A percentile compares a stretch with the other conserved stretches of the same genome.
Evolutionary conservation across 2,329 filamentous ascomycete genomes (phyloP).

Genomic region (Botrytis byssoidea): DNA sequence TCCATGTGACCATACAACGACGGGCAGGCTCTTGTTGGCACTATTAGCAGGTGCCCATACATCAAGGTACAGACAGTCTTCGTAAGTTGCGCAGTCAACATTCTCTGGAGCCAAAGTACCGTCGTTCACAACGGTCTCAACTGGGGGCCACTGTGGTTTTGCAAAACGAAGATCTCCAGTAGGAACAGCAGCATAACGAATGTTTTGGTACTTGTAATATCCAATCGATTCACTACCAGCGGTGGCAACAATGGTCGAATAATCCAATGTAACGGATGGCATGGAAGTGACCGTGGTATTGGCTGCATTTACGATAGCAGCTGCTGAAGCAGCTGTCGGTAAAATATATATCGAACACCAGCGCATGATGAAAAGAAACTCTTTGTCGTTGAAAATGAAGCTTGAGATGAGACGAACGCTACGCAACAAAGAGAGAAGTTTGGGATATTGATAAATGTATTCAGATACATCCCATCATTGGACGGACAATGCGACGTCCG

Average conservation of each 20-base stretch:
- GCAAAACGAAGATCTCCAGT: slow-evolving; percentile 40
- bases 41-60: slow-evolving; percentile 35
- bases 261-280: slow-evolving; percentile 25
- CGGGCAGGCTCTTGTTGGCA: slow-evolving; percentile 35
- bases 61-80: slow-evolving; percentile 37
- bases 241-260: slow-evolving; percentile 21
- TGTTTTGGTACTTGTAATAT: slow-evolving; percentile 37
- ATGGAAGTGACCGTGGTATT: not conserved
- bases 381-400: not conserved
- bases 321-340: not conserved
- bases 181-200: slow-evolving; percentile 40
- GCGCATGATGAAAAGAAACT: not conserved
- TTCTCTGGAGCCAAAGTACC: slow-evolving; percentile 38
- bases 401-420: not conserved
- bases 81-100: slow-evolving; percentile 39
- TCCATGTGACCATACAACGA: slow-evolving; percentile 39
- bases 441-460: not conserved
- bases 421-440: not conserved
- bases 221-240: slow-evolving; percentile 23
- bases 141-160: slow-evolving; percentile 39
- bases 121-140: slow-evolving; percentile 39
- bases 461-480: not conserved
- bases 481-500: too few species aligned
- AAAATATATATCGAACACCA: not conserved
- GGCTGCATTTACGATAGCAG: not conserved